Percentiles rank a stretch among this genome's conserved stretches.
Conservation (phyloP, 257 asterid genomes). For the Fraxinus americana region DNA sequence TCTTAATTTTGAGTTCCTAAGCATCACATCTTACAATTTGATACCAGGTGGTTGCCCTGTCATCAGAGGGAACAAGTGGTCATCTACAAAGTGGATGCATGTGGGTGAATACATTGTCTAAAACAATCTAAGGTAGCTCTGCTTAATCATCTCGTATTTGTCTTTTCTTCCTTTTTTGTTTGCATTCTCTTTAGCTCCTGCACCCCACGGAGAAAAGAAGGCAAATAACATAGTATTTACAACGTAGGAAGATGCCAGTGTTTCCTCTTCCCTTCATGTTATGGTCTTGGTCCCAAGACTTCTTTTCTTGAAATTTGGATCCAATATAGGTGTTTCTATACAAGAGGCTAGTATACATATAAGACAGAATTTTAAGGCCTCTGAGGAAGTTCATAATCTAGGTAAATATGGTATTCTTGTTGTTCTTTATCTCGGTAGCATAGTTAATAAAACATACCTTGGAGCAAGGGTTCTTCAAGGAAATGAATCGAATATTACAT, state of each 20-base stretch:
- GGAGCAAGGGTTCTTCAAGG: background rate
- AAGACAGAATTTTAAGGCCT: background rate
- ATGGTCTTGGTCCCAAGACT: background rate
- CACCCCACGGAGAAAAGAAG: background rate
- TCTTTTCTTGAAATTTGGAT: background rate
- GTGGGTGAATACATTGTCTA: slow-evolving; percentile 52
- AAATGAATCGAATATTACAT: background rate
- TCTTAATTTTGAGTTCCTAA: slow-evolving; percentile 12
- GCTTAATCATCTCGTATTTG: background rate
- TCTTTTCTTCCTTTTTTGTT: slow-evolving; percentile 15
- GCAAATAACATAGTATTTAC: background rate
- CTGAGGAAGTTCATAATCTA: background rate
- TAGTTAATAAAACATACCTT: background rate
- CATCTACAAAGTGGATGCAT: slow-evolving; percentile 70
- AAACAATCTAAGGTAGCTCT: slow-evolving; percentile 4
- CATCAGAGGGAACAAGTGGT: slow-evolving; percentile 59
- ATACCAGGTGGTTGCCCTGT: slow-evolving; percentile 66
- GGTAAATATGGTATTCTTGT: background rate
- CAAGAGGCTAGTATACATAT: background rate
- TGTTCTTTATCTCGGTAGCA: background rate
- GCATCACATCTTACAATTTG: slow-evolving; percentile 15
- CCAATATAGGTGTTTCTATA: background rate
- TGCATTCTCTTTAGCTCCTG: background rate
- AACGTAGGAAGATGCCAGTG: background rate
- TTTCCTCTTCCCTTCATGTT: background rate